Conservation (phyloP, 139 green algal species). For the Tetradesmus obliquus region DNA sequence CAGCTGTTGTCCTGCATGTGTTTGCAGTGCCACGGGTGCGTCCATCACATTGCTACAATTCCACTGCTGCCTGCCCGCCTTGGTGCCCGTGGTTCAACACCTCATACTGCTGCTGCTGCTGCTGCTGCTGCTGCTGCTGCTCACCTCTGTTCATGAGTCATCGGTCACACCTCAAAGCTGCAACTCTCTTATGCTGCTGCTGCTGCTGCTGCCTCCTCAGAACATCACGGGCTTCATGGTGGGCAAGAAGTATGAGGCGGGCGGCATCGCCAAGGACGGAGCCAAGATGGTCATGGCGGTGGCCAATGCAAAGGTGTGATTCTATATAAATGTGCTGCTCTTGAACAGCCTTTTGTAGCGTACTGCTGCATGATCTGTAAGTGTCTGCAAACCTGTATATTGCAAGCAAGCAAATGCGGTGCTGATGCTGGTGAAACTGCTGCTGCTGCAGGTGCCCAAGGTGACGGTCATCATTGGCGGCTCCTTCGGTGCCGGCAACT, state of each 20-base stretch:
- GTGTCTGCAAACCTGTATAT: background rate
- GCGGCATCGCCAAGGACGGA: constrained; percentile 95
- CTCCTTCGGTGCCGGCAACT: constrained; percentile 95
- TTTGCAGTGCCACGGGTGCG: no score
- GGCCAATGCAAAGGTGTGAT: constrained; percentile 82
- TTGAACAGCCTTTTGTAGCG: background rate
- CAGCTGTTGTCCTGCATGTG: no score
- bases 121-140: background rate
- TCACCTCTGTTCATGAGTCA: no score
- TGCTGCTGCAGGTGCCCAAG: constrained; percentile 86
- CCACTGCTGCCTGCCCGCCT: background rate
- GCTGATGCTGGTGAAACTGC: background rate
- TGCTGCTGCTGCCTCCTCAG: background rate
- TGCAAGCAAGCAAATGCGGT: background rate
- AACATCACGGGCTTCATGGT: constrained; percentile 90
- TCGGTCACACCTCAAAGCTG: no score
- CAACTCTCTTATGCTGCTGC: background rate
- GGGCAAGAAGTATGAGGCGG: constrained; percentile 86
- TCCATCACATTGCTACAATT: no score
- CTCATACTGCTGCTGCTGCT: background rate
- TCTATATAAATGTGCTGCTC: constrained; percentile 45
- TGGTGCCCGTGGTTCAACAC: background rate
- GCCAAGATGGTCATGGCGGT: constrained; percentile 98
- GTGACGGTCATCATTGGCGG: constrained; percentile 92
- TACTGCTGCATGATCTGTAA: background rate